Evolutionary conservation across 2,329 filamentous ascomycete genomes (phyloP).

Genomic region (Didymella keratinophila): DNA sequence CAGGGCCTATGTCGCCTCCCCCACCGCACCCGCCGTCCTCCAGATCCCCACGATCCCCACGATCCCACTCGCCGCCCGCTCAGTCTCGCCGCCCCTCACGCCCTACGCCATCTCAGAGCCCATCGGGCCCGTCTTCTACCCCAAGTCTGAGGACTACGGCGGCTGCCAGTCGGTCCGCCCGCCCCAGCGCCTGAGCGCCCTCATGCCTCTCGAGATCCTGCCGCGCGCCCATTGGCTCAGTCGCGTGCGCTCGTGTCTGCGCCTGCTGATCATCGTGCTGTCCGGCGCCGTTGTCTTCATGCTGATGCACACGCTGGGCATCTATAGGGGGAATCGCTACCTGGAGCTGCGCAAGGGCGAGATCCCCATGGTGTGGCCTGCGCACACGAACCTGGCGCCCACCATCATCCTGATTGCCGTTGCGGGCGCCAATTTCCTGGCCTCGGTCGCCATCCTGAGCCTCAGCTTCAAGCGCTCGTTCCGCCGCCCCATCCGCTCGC

Average conservation of each 20-base stretch:
- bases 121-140: conserved; percentile 28
- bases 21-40: conserved; percentile 2
- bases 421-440: conserved; percentile 45
- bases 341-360: conserved; percentile 49
- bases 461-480: conserved; percentile 46
- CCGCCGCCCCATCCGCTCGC: conserved; percentile 44
- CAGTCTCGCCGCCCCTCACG: conserved; percentile 21
- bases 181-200: conserved; percentile 33
- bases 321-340: conserved; percentile 46
- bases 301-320: conserved; percentile 48
- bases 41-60: not conserved
- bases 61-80: not conserved
- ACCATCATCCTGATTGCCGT: conserved; percentile 47
- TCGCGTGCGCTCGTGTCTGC: conserved; percentile 46
- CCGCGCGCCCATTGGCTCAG: conserved; percentile 47
- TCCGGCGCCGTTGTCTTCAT: conserved; percentile 48
- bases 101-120: conserved; percentile 30
- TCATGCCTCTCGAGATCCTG: conserved; percentile 42
- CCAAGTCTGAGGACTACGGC: conserved; percentile 32
- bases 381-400: conserved; percentile 47
- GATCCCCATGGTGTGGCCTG: conserved; percentile 50
- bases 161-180: conserved; percentile 23
- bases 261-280: conserved; percentile 48
- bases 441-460: conserved; percentile 43
- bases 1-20: conserved; percentile 11